A percentile compares a stretch with the other conserved stretches of the same genome.
Evolutionary conservation across 179 eudicot species (phyloP).

Genomic region (Beta corolliflora): DNA sequence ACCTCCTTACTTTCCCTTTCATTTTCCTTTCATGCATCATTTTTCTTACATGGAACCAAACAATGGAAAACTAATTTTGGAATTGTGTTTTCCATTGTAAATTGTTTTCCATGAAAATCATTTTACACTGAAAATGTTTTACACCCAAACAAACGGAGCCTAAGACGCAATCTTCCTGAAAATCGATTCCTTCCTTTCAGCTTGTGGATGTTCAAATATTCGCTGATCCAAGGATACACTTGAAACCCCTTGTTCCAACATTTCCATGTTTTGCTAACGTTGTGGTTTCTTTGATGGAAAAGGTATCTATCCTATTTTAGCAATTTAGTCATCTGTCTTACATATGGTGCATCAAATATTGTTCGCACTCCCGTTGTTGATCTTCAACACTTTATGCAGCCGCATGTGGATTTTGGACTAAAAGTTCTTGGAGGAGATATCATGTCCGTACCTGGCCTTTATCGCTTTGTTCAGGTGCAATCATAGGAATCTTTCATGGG

Average conservation of each 20-base stretch:
- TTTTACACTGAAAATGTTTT: too few species aligned
- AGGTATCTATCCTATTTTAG: constrained; percentile 38
- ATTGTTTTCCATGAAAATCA: too few species aligned
- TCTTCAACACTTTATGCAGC: constrained; percentile 48
- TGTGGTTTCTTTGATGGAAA: constrained; percentile 69
- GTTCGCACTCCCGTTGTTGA: constrained; percentile 16
- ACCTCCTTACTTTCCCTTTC: too few species aligned
- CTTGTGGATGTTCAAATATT: constrained; percentile 83
- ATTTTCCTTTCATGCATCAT: too few species aligned
- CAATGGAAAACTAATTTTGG: too few species aligned
- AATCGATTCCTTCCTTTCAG: constrained; percentile 47
- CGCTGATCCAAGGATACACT: constrained; percentile 64
- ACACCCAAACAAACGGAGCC: too few species aligned
- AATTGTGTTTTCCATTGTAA: too few species aligned
- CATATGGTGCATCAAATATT: neutral
- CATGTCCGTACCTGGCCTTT: constrained; percentile 93
- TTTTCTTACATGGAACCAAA: too few species aligned
- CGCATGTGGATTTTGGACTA: constrained; percentile 83
- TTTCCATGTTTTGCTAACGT: constrained; percentile 83
- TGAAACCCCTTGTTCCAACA: constrained; percentile 84
- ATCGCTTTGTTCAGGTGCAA: constrained; percentile 85
- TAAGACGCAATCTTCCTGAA: constrained; percentile 21
- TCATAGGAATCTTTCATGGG: constrained; percentile 30
- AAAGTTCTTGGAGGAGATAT: constrained; percentile 81
- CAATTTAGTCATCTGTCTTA: neutral